Evolutionary conservation across 257 asterid genomes (phyloP).

Genomic region (Eucommia ulmoides): DNA sequence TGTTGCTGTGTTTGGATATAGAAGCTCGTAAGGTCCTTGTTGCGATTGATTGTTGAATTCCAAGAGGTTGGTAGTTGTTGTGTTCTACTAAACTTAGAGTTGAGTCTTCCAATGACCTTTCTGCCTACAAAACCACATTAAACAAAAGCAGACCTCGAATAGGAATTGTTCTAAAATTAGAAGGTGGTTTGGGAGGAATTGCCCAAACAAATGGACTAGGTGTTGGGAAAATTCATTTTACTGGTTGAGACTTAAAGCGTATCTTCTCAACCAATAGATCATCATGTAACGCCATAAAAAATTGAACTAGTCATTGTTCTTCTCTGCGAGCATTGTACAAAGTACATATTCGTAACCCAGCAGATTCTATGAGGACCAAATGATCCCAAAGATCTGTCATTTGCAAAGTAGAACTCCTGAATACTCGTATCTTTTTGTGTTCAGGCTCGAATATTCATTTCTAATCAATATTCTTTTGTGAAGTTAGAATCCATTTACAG

Average conservation of each 20-base stretch:
- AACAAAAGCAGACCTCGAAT: not conserved
- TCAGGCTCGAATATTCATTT: not conserved
- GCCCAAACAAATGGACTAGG: not conserved
- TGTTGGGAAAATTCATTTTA: not conserved
- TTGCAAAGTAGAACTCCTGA: not conserved
- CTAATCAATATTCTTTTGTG: too few species aligned
- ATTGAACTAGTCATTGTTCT: not conserved
- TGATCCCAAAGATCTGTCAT: not conserved
- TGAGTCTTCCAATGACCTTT: not conserved
- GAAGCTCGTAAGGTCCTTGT: not conserved
- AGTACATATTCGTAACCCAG: not conserved
- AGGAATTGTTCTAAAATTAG: not conserved
- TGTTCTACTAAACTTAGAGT: not conserved
- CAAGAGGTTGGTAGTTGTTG: not conserved
- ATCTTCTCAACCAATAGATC: not conserved
- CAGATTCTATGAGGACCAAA: not conserved
- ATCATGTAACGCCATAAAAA: not conserved
- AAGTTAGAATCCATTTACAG: not conserved
- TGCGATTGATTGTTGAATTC: not conserved
- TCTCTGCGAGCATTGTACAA: not conserved
- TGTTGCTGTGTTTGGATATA: too few species aligned
- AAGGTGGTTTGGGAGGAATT: not conserved
- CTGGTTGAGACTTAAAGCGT: not conserved
- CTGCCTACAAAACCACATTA: not conserved
- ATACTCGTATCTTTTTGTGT: not conserved